Percentiles rank a stretch among this genome's conserved stretches.
phyloP scores from a whole-genome alignment of 2,329 filamentous ascomycete species.

The Sporothrix inflata region DNA sequence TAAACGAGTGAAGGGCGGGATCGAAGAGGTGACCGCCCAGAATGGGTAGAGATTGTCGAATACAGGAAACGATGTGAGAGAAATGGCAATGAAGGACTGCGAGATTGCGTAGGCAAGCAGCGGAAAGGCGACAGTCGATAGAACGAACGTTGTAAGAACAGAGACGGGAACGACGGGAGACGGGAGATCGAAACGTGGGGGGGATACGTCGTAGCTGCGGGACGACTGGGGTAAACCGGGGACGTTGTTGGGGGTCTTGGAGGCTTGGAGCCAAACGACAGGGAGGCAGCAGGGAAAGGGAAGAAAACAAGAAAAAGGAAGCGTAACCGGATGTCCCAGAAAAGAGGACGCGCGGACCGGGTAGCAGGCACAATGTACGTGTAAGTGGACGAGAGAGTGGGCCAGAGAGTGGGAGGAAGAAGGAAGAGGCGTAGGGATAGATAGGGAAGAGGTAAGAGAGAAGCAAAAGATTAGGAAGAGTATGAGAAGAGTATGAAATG shows the following conservation, averaged over 20 bases:
- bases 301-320: too few species aligned
- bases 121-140: background rate
- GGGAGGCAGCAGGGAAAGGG: background rate
- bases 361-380: background rate
- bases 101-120: background rate
- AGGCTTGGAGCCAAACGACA: background rate
- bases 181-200: background rate
- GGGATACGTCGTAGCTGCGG: background rate
- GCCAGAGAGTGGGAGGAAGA: background rate
- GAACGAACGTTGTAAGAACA: background rate
- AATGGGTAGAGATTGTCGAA: too few species aligned
- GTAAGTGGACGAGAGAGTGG: background rate
- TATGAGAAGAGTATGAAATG: background rate
- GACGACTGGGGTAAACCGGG: constrained; percentile 9
- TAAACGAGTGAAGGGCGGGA: background rate
- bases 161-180: background rate
- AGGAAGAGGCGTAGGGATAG: background rate
- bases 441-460: background rate
- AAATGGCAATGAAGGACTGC: background rate
- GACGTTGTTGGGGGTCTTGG: background rate
- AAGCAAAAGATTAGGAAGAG: background rate
- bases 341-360: constrained; percentile 13
- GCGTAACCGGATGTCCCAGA: too few species aligned
- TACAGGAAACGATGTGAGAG: background rate
- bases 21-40: background rate